Evolutionary conservation across 257 asterid genomes (phyloP).

Genomic region (Penstemon davidsonii): DNA sequence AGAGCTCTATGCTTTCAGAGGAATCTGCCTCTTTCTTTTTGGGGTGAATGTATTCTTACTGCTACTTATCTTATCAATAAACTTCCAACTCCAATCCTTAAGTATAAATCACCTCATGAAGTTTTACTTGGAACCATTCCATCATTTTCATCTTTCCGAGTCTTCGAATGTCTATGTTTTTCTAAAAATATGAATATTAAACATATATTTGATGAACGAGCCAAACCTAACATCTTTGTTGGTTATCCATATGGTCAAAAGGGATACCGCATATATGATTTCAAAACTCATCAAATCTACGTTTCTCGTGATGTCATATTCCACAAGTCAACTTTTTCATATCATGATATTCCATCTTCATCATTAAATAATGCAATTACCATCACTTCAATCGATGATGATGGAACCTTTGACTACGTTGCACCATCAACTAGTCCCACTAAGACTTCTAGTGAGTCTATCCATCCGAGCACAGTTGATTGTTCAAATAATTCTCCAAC

Average conservation of each 20-base stretch:
- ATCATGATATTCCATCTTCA: background rate
- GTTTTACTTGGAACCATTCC: background rate
- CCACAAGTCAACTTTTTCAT: background rate
- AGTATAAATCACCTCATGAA: background rate
- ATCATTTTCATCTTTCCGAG: too few relatives aligned
- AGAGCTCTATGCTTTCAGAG: background rate
- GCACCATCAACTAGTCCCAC: background rate
- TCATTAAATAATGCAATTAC: background rate
- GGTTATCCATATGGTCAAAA: background rate
- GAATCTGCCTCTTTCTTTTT: background rate
- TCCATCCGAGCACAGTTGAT: too few relatives aligned
- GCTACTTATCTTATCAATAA: background rate
- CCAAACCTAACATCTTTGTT: background rate
- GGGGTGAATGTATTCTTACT: constrained; percentile 9
- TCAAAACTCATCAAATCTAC: background rate
- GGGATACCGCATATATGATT: background rate
- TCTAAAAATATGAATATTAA: constrained; percentile 4
- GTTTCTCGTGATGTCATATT: background rate
- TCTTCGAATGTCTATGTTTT: background rate
- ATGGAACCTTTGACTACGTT: background rate
- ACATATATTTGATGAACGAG: constrained; percentile 6
- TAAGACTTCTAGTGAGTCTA: background rate
- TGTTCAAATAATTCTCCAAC: too few relatives aligned
- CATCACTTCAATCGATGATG: background rate
- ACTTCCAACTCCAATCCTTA: background rate